Evolutionary conservation across 441 rosid genomes (phyloP).

Genomic region (Kokia cookei): DNA sequence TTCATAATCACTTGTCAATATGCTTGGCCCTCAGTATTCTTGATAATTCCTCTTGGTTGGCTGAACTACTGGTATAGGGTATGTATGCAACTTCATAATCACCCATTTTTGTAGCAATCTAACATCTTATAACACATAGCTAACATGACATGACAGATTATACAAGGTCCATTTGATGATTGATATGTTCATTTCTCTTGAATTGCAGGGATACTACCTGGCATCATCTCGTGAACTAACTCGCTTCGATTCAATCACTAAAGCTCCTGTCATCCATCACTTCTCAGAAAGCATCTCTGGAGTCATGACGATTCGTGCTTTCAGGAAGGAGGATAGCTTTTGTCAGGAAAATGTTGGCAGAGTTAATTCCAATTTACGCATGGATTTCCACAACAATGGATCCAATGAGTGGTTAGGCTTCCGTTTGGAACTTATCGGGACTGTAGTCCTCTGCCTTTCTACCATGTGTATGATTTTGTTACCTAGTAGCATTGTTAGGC

Average conservation of each 20-base stretch:
- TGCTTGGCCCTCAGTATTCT: slow-evolving; percentile 86
- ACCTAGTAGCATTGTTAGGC: slow-evolving; percentile 72
- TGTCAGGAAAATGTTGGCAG: slow-evolving; percentile 61
- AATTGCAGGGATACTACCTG: slow-evolving; percentile 66
- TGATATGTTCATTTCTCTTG: background rate
- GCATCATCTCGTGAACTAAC: slow-evolving; percentile 87
- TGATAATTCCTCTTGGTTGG: slow-evolving; percentile 82
- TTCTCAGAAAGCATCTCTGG: slow-evolving; percentile 93
- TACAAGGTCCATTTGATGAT: background rate
- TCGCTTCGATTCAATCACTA: slow-evolving; percentile 84
- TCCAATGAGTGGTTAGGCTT: slow-evolving; percentile 93
- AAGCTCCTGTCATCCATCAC: slow-evolving; percentile 92
- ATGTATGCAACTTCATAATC: slow-evolving; percentile 8
- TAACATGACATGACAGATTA: background rate
- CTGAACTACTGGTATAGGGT: slow-evolving; percentile 87
- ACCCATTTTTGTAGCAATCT: background rate
- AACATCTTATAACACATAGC: background rate
- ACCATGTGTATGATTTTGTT: slow-evolving; percentile 75
- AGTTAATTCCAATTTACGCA: slow-evolving; percentile 60
- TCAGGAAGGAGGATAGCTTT: slow-evolving; percentile 48
- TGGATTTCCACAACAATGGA: slow-evolving; percentile 88
- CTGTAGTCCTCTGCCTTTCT: slow-evolving; percentile 68
- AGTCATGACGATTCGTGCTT: slow-evolving; percentile 76
- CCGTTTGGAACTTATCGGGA: slow-evolving; percentile 79
- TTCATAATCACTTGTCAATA: slow-evolving; percentile 83